Evolutionary conservation across 2,329 filamentous ascomycete genomes (phyloP), one percentile per base, ranked within the genome.

Genomic region (Shiraia sp.): DNA sequence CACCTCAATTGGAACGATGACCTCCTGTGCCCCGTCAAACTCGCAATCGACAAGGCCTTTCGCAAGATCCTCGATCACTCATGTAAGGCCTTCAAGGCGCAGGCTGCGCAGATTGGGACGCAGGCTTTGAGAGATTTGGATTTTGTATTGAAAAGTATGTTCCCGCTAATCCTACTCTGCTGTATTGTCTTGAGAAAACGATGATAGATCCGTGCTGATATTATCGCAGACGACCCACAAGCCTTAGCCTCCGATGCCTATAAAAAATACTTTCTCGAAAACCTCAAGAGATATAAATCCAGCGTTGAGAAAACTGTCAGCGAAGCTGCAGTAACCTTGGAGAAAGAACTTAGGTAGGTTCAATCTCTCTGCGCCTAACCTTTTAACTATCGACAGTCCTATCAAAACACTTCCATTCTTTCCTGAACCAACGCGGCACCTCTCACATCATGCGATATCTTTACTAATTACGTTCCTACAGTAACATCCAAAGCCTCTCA

Each of bases 231-330:
- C n/a, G 40, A 47, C 28, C 36, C 42, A 10, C 10, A 42, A 15
- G 34, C 49, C 2, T 23, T 50, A 16, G 45, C 42, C 7, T 36
- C 43, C 12, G 31, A 50, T 26, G 41, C 47, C 16, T 53, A 47
- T 14, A 28, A 46, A 7, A 7, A 12, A 8, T 52, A 42, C 29
- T 47, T 53, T 27, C 22, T 15, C 3, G 40, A 51, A 4, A 32
- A 42, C 12, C 7, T 50, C 9, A 16, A 13, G 4, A 15, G 6
- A 1, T 34, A 32, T 4, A 32, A 49, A 14, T 32, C 31, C 7
- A 27, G 32, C 6, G 33, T 42, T 2, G 30, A 23, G 9, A 14
- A 30, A 8, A 13, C 29, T 12, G 34, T 53, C 2, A 43, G 49
- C 7, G 26, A 12, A 2, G 40, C 47, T 4, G 24, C 8, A 14